A percentile compares a stretch with the other conserved stretches of the same genome.
phyloP scores from a whole-genome alignment of 2,329 filamentous ascomycete species.

The Knoxdaviesia proteae region DNA sequence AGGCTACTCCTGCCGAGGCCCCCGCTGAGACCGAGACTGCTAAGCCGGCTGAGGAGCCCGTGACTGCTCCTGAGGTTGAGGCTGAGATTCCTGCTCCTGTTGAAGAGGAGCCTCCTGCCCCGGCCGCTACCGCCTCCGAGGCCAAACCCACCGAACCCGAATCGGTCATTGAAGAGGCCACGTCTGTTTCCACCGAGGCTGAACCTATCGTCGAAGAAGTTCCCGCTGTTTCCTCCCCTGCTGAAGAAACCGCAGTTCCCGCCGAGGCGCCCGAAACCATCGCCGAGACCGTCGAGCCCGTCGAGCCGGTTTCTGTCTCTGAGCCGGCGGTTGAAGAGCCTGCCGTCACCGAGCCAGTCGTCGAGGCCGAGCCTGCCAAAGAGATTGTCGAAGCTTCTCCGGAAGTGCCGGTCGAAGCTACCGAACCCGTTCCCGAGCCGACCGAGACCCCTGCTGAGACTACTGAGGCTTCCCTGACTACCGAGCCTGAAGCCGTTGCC shows the following conservation, averaged over 20 bases:
- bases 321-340: background rate
- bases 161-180: background rate
- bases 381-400: background rate
- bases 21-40: background rate
- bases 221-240: background rate
- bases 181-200: constrained; percentile 1
- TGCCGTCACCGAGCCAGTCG: background rate
- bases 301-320: background rate
- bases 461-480: background rate
- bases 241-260: background rate
- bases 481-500: constrained; percentile 2
- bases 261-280: background rate
- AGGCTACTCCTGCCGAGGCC: constrained; percentile 1
- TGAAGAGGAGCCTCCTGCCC: constrained; percentile 1
- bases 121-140: too few species aligned
- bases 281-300: background rate
- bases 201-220: constrained; percentile 2
- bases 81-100: constrained; percentile 2
- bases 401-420: background rate
- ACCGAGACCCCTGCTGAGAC: background rate
- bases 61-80: constrained; percentile 5
- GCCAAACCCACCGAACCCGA: too few species aligned
- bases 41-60: constrained; percentile 1
- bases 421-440: background rate
- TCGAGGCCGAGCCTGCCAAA: background rate